phyloP scores from a whole-genome alignment of 2,329 filamentous ascomycete species.

The Penicillium sp. region DNA sequence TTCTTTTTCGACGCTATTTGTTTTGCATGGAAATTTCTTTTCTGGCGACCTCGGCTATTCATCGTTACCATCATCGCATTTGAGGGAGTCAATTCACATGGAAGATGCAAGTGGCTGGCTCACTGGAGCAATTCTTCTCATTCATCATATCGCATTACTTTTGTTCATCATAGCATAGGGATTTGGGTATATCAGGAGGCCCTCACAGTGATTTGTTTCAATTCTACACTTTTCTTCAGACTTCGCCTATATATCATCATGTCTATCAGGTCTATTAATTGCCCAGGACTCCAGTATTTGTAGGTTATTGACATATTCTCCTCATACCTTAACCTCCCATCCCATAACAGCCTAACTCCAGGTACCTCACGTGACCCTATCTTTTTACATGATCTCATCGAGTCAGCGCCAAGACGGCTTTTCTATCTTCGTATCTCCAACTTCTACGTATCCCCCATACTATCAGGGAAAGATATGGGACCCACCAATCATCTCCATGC shows the following conservation, averaged over 20 bases:
- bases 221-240: neutral
- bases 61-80: slow-evolving; percentile 19
- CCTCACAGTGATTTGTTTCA: slow-evolving; percentile 6
- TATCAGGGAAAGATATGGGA: slow-evolving; percentile 24
- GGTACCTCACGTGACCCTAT: no score
- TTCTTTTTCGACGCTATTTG: slow-evolving; percentile 9
- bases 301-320: no score
- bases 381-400: slow-evolving; percentile 37
- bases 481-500: slow-evolving; percentile 12
- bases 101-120: slow-evolving; percentile 23
- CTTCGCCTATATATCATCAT: no score
- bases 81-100: slow-evolving; percentile 22
- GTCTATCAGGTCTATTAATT: no score
- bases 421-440: slow-evolving; percentile 11
- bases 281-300: no score
- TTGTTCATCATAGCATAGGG: slow-evolving; percentile 7
- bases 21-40: slow-evolving; percentile 7
- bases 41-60: slow-evolving; percentile 13
- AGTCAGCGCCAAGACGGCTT: slow-evolving; percentile 25
- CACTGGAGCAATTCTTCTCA: slow-evolving; percentile 15
- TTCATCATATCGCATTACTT: neutral
- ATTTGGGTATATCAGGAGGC: slow-evolving; percentile 4
- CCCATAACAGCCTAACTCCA: no score
- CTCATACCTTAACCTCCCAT: no score
- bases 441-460: no score